A percentile compares a stretch with the other conserved stretches of the same genome.
phyloP scores from a whole-genome alignment of 768 basidiomycete genomes.

The Coprinellus aureogranulatus region DNA sequence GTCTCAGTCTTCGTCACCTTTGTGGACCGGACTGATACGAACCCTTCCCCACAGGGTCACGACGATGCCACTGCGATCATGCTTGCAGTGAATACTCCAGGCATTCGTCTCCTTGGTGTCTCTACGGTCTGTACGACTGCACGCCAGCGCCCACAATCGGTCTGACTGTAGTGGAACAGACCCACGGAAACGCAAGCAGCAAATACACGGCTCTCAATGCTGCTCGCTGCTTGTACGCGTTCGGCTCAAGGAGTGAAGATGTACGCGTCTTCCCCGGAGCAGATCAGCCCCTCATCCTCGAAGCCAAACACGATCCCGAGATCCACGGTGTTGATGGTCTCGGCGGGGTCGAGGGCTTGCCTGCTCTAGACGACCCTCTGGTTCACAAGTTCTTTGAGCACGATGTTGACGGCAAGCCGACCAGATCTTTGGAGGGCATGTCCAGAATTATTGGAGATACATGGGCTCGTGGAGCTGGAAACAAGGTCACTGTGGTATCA shows the following conservation, averaged over 20 bases:
- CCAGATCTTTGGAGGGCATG: slow-evolving; percentile 71
- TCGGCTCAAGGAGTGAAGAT: slow-evolving; percentile 51
- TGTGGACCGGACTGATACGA: no score
- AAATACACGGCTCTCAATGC: slow-evolving; percentile 69
- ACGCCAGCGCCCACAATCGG: neutral
- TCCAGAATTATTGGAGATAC: slow-evolving; percentile 47
- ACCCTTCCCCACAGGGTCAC: slow-evolving; percentile 81
- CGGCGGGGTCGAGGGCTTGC: slow-evolving; percentile 80
- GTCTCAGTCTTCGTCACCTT: no score
- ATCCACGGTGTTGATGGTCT: slow-evolving; percentile 85
- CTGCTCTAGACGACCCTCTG: slow-evolving; percentile 42
- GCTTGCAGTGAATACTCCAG: slow-evolving; percentile 63
- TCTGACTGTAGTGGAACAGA: slow-evolving; percentile 36
- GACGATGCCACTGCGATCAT: slow-evolving; percentile 87
- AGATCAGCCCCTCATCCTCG: slow-evolving; percentile 61
- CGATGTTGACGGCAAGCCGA: slow-evolving; percentile 36
- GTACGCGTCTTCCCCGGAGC: slow-evolving; percentile 72
- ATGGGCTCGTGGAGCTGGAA: slow-evolving; percentile 59
- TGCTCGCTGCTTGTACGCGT: slow-evolving; percentile 72
- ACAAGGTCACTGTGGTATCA: slow-evolving; percentile 67
- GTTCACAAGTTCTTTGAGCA: slow-evolving; percentile 51
- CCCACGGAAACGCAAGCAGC: slow-evolving; percentile 74
- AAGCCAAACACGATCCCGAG: slow-evolving; percentile 62
- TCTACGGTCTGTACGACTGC: slow-evolving; percentile 60
- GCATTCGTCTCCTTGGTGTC: slow-evolving; percentile 73